These are phyloP conservation scores for Curvularia lunata DNA, from an alignment of 2,329 filamentous ascomycete genomes.

Conservation along the genomic window DNA sequence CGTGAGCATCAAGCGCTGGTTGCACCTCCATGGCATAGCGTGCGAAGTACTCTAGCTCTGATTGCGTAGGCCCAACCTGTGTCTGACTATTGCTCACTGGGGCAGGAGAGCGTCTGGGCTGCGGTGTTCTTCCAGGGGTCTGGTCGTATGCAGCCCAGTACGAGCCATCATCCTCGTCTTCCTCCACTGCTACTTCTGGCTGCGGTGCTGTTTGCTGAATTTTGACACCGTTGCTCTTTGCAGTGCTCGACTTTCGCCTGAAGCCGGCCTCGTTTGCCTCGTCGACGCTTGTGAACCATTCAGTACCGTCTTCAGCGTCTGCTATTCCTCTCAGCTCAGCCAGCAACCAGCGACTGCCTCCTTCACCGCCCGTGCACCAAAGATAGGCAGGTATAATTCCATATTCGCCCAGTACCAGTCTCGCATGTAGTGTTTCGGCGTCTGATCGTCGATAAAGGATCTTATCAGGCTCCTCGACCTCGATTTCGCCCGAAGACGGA, in stretches of 20 bases:
- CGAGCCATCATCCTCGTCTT: constrained; percentile 72
- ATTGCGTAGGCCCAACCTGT: constrained; percentile 44
- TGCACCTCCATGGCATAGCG: constrained; percentile 78
- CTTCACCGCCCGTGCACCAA: constrained; percentile 71
- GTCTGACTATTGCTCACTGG: constrained; percentile 53
- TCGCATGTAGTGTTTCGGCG: constrained; percentile 74
- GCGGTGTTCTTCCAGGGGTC: constrained; percentile 58
- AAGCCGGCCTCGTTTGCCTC: constrained; percentile 65
- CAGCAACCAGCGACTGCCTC: constrained; percentile 73
- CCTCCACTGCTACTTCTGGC: constrained; percentile 25
- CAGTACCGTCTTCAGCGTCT: constrained; percentile 62
- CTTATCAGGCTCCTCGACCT: constrained; percentile 71
- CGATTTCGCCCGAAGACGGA: constrained; percentile 79
- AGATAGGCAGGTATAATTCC: constrained; percentile 70
- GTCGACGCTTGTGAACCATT: constrained; percentile 63
- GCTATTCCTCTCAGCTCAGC: constrained; percentile 69
- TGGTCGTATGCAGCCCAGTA: constrained; percentile 84
- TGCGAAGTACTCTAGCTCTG: constrained; percentile 76
- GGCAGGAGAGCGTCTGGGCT: constrained; percentile 66
- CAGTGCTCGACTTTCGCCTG: constrained; percentile 32
- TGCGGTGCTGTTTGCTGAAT: constrained; percentile 17
- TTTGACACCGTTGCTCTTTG: constrained; percentile 26
- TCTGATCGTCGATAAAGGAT: constrained; percentile 73
- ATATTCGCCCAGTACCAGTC: constrained; percentile 67
- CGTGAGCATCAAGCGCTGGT: constrained; percentile 79